phyloP scores from a whole-genome alignment of 148 eudicot genomes.

The Chenopodium berlandieri region DNA sequence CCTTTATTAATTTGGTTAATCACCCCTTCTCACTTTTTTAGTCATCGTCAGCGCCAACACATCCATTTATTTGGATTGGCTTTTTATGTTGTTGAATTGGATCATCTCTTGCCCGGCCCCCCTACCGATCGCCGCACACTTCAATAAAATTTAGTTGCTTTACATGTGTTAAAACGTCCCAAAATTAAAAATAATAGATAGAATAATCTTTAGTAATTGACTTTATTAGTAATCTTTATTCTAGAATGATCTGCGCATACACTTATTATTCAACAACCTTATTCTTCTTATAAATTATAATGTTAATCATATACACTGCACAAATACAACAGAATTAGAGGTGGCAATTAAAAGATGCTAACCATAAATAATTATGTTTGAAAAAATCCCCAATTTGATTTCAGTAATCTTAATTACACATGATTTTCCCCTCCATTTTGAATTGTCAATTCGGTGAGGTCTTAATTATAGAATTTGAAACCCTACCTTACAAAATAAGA shows the following conservation, averaged over 20 bases:
- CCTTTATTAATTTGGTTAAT: not conserved
- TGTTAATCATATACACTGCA: no score
- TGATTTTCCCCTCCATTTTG: no score
- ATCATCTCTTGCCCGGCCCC: not conserved
- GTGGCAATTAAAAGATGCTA: no score
- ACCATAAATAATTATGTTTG: no score
- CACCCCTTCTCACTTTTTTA: not conserved
- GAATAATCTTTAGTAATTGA: not conserved
- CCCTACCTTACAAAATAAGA: no score
- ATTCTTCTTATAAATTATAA: no score
- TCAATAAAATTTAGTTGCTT: not conserved
- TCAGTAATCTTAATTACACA: no score
- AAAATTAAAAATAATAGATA: not conserved
- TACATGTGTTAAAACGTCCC: conserved; percentile 4
- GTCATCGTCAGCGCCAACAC: conserved; percentile 9
- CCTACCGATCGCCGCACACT: conserved; percentile 7
- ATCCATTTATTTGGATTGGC: conserved; percentile 8
- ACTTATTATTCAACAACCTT: conserved; percentile 8
- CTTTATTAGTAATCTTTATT: not conserved
- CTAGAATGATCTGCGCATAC: conserved; percentile 8
- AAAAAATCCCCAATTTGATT: no score
- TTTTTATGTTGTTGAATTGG: not conserved
- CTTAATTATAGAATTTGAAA: no score
- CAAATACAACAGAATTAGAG: no score
- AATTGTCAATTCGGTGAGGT: no score